Evolutionary conservation across 805 yeast genomes (phyloP), one percentile per base, ranked within the genome.

Genomic region (Yamadazyma insecticola): DNA sequence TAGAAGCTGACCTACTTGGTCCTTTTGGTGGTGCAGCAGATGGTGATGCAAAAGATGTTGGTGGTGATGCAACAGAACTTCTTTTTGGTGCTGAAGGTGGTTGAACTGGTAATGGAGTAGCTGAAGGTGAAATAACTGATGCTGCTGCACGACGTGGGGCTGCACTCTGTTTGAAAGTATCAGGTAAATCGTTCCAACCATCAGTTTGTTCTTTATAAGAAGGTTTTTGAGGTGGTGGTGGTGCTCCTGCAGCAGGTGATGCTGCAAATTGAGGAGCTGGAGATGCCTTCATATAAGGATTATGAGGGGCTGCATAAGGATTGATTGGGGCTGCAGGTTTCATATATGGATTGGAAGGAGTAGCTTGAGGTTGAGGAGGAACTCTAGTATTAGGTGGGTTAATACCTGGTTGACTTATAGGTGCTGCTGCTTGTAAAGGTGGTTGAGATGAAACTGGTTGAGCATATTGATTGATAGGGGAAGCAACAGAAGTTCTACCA

Each of bases 161-260:
- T 2, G 61, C 50, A 39, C 55, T 55, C 2, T 53, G 47, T 32
- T 69, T 69, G 57, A 70, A 70, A 7, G 67, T 57, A 8, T 73
- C 67, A 29, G 87, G 86, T 38, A 80, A 57, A 48, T 78, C 85
- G 45, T 78, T 79, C 86, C 87, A 79, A 3, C 85, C 86, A 22
- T 78, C 84, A 22, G 72, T 72, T 25, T 74, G 74, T 32, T 55
- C 57, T 35, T 67, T 70, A 37, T 43, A 44, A 4, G 55, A 37
- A 23, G 56, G 48, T 10, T 45, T 43, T 4, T 56, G 46, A 7
- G 58, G 56, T 13, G 42, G 42, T 6, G 55, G 49, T 18, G 54
- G 47, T 10, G 51, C 45, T 5, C 24, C 27, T 11, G 26, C 13
- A 16, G 37, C 36, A 22, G 43, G 43, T 2, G 31, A 12, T 52